Percentiles rank a stretch among this genome's conserved stretches.
These are phyloP conservation scores for Phytopythium oedochilum DNA, from an alignment of 352 stramenopile species.

Conservation along the genomic window DNA sequence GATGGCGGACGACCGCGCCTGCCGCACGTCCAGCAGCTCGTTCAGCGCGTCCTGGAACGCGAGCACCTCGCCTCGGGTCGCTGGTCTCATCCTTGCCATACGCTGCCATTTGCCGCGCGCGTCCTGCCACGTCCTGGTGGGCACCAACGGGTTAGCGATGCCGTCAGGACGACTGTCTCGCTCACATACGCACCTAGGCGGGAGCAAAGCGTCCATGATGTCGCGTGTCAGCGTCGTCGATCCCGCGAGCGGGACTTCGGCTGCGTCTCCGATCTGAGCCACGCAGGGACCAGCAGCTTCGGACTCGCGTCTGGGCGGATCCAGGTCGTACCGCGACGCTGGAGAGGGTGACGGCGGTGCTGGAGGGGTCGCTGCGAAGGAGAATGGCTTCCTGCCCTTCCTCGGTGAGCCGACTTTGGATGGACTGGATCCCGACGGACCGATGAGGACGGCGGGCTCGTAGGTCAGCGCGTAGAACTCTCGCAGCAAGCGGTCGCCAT, in stretches of 20 bases:
- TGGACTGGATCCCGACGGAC: conserved; percentile 19
- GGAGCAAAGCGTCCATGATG: conserved; percentile 62
- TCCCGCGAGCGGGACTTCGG: neutral
- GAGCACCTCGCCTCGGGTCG: conserved; percentile 35
- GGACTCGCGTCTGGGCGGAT: neutral
- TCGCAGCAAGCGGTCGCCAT: conserved; percentile 26
- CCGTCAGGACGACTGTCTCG: neutral
- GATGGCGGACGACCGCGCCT: conserved; percentile 56
- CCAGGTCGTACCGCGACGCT: conserved; percentile 1
- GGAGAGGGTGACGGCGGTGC: conserved; percentile 15
- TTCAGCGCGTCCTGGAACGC: conserved; percentile 41
- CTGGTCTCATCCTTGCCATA: conserved; percentile 46
- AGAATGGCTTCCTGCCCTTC: neutral
- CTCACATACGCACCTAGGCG: conserved; percentile 43
- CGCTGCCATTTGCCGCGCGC: conserved; percentile 60
- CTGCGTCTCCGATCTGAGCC: conserved; percentile 4
- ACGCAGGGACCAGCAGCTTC: neutral
- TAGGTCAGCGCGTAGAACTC: conserved; percentile 65
- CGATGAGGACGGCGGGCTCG: conserved; percentile 43
- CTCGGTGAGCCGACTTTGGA: conserved; percentile 12
- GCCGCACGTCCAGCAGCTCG: conserved; percentile 36
- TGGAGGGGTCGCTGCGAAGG: conserved; percentile 6
- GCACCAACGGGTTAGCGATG: neutral
- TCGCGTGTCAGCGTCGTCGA: conserved; percentile 28
- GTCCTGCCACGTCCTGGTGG: conserved; percentile 49